phyloP scores from a whole-genome alignment of 2,329 filamentous ascomycete species.

The Colletotrichum siamense region DNA sequence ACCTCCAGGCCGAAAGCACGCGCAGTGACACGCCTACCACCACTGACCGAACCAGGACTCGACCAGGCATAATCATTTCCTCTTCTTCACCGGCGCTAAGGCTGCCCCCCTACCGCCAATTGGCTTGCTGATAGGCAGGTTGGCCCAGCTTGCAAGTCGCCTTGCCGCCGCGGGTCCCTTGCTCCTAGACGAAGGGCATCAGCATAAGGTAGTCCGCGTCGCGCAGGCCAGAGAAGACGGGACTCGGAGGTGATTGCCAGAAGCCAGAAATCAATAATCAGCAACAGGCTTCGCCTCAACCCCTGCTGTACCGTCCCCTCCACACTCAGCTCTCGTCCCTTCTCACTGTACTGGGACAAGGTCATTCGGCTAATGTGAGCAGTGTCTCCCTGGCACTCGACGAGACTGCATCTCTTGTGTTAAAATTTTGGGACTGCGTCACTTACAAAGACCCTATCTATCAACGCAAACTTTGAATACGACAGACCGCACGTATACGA shows the following conservation, averaged over 20 bases:
- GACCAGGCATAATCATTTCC: slow-evolving; percentile 8
- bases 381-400: not conserved
- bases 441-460: not conserved
- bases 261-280: not conserved
- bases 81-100: slow-evolving; percentile 9
- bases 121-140: not conserved
- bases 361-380: not conserved
- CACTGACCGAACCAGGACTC: not conserved
- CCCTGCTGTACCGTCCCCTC: not conserved
- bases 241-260: not conserved
- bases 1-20: not conserved
- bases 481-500: not conserved
- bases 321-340: not conserved
- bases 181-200: not conserved
- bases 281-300: not conserved
- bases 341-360: not conserved
- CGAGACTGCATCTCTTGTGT: not conserved
- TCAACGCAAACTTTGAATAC: not conserved
- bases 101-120: not conserved
- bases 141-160: not conserved
- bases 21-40: slow-evolving; percentile 1
- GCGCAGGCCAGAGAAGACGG: not conserved
- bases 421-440: not conserved
- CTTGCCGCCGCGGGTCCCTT: not conserved
- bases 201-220: not conserved